phyloP scores from a whole-genome alignment of 176 grass and related monocot genomes.

The Elymus sibiricus region DNA sequence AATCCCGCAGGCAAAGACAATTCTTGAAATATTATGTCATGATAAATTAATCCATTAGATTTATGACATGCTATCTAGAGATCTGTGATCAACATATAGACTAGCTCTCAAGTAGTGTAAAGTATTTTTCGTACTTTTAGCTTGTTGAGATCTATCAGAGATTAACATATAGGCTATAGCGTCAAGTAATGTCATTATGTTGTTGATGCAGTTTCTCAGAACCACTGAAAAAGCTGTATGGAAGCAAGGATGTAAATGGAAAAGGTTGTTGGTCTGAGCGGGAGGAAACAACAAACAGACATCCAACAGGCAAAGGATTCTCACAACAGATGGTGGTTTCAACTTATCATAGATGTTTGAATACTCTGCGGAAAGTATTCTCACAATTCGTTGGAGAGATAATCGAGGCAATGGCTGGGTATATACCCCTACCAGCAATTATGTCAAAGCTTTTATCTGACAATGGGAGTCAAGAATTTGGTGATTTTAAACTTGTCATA shows the following conservation, averaged over 20 bases:
- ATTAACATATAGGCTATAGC: not conserved
- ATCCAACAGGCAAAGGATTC: not conserved
- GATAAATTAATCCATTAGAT: conserved; percentile 10
- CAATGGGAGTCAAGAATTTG: conserved; percentile 87
- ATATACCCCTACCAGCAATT: conserved; percentile 81
- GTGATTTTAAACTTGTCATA: conserved; percentile 98
- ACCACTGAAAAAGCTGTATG: conserved; percentile 61
- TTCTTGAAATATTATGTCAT: not conserved
- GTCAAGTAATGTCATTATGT: conserved; percentile 27
- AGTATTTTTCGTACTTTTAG: not conserved
- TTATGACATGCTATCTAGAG: conserved; percentile 3
- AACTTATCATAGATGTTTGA: conserved; percentile 24
- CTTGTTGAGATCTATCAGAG: conserved; percentile 10
- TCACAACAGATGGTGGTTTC: conserved; percentile 34
- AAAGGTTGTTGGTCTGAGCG: conserved; percentile 10
- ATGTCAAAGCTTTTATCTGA: conserved; percentile 92
- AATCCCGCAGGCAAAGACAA: not conserved
- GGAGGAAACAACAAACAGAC: conserved; percentile 19
- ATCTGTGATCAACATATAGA: not conserved
- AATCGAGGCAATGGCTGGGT: conserved; percentile 92
- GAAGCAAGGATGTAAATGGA: conserved; percentile 46
- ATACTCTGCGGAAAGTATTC: conserved; percentile 71
- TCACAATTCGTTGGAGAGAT: conserved; percentile 93
- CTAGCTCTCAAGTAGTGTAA: not conserved
- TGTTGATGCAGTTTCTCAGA: conserved; percentile 64